Evolutionary conservation across 2,329 filamentous ascomycete species (phyloP).

Genomic region (Magnaporthiopsis rhizophila): DNA sequence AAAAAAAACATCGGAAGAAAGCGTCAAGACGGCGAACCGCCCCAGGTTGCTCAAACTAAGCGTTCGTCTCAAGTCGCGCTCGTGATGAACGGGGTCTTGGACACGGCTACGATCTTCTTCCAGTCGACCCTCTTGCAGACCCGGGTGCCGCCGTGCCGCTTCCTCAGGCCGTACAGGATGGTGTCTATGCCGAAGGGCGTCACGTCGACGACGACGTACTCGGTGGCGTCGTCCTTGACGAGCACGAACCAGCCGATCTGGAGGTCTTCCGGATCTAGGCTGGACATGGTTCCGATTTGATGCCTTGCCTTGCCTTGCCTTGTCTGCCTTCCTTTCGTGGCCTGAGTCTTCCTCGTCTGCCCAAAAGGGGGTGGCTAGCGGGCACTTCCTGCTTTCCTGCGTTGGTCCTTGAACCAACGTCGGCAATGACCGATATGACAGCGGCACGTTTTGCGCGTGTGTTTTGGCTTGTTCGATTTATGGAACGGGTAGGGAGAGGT

Average conservation of each 20-base stretch:
- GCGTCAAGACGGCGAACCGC: no score
- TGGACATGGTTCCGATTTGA: neutral
- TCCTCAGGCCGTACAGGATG: neutral
- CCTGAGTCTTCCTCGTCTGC: no score
- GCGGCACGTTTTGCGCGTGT: no score
- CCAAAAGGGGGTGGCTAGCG: no score
- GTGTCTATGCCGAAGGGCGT: neutral
- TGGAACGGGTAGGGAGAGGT: no score
- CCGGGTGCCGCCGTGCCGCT: neutral
- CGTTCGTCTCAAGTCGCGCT: neutral
- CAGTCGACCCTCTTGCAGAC: neutral
- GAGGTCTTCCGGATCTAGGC: neutral
- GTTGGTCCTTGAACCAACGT: no score
- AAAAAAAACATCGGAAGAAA: no score
- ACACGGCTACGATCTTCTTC: conserved; percentile 1
- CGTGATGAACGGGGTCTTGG: neutral
- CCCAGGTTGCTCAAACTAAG: neutral
- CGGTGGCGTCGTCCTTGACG: neutral
- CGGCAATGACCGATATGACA: no score
- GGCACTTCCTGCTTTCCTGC: no score
- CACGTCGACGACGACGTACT: neutral
- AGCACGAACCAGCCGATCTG: conserved; percentile 4
- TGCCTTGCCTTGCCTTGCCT: no score
- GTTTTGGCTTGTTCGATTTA: no score
- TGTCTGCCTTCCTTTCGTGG: no score